Evolutionary conservation across 192 early-diverging fungal genomes (phyloP), one percentile per base, ranked within the genome.

Genomic region (Funneliformis mosseae): DNA sequence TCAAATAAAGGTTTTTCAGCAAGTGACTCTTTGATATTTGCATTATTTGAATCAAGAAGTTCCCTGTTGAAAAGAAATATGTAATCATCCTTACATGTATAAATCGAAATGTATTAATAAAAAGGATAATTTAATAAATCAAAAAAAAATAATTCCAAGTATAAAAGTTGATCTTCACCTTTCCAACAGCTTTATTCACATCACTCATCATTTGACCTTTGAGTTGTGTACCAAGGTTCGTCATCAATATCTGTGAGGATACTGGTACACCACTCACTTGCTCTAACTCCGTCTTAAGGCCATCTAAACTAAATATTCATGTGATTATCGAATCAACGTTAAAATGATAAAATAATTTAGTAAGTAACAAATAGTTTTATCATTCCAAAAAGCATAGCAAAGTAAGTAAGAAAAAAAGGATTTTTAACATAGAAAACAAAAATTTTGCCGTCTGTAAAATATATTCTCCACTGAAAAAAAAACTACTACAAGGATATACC

Each of bases 41-140:
- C 81, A 33, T 81, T 83, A 5, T 84, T 84, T 23, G 86, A 82
- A 33, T 85, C 86, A 9, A 90, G 81, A 70, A 87, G 84, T 43
- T 90, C 84, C 18, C 88, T 78, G 60, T 88, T 84, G 77, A 87
- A 90, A 21, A 87, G 83, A 74, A 87, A 86, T n/a, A 90, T 87
- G 59, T 88, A 88, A 70, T 89, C 87, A 60, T 88, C 83, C 88
- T 89, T 76, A 69, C 3, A 63, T 28, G 46, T 72, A 21, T 43
- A 27, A 45, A 77, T 3, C 66, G 23, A 23, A 62, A 64, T 38
- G 7, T 28, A 28, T 66, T 55, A 79, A 59, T 38, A 66, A 33
- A 66, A 80, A 48, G 62, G n/a, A 28, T 33, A 21, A 79, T 7
- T 33, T 28, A 50, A 14, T 70, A 18, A 11, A 5, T 27, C 42